Percentiles rank a stretch among this genome's conserved stretches.
Conservation (phyloP, 2,329 filamentous ascomycete genomes). For the Fusarium sp. region DNA sequence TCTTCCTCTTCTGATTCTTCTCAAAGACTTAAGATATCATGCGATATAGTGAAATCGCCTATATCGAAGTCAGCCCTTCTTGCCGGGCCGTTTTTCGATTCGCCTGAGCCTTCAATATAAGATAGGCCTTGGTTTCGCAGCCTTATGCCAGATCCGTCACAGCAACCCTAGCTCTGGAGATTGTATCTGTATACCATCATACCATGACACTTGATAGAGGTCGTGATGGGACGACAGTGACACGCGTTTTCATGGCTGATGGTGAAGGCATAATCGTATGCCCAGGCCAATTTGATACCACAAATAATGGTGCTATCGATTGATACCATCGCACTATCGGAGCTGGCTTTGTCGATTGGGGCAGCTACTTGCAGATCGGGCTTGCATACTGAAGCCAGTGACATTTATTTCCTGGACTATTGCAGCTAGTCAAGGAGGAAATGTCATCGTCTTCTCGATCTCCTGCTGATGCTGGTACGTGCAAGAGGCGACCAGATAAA, state of each 20-base stretch:
- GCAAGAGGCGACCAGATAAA: slow-evolving; percentile 17
- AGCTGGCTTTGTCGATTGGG: slow-evolving; percentile 10
- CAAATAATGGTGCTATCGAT: slow-evolving; percentile 32
- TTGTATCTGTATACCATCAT: slow-evolving; percentile 33
- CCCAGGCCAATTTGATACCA: slow-evolving; percentile 31
- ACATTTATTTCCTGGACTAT: slow-evolving; percentile 28
- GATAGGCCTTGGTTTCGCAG: slow-evolving; percentile 19
- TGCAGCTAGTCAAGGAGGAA: slow-evolving; percentile 11
- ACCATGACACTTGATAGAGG: slow-evolving; percentile 36
- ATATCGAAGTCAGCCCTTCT: slow-evolving; percentile 12
- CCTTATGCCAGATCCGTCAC: slow-evolving; percentile 30
- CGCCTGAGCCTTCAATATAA: slow-evolving; percentile 16
- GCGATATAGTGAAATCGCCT: slow-evolving; percentile 16
- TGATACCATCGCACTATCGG: slow-evolving; percentile 27
- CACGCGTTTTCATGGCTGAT: slow-evolving; percentile 20
- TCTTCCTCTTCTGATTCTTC: slow-evolving; percentile 17
- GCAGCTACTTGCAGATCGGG: slow-evolving; percentile 30
- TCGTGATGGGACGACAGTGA: slow-evolving; percentile 22
- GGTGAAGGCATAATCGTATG: slow-evolving; percentile 35
- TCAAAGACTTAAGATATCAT: slow-evolving; percentile 19
- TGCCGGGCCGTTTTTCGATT: slow-evolving; percentile 25
- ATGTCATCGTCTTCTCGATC: slow-evolving; percentile 15
- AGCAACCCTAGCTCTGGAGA: slow-evolving; percentile 34
- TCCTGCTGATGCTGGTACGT: slow-evolving; percentile 21
- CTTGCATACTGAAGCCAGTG: slow-evolving; percentile 9